Evolutionary conservation across 2,329 filamentous ascomycete species (phyloP).

Genomic region (Boeremia lycopersici): DNA sequence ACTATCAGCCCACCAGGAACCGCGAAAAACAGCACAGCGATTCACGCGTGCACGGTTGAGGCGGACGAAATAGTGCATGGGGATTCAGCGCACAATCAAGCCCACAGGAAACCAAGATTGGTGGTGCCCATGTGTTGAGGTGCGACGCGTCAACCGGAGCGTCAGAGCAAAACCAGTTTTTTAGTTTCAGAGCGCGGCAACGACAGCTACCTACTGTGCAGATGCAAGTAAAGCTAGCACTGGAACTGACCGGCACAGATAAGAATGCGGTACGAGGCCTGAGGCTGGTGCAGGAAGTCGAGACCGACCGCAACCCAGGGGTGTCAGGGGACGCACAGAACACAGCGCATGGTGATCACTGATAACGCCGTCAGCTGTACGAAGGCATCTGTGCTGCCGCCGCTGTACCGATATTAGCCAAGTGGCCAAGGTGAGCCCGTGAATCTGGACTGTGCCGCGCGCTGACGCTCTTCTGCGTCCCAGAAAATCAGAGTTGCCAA

Average conservation of each 20-base stretch:
- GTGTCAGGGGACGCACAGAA: constrained; percentile 1
- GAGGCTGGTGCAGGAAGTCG: constrained; percentile 4
- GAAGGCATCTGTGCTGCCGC: not conserved
- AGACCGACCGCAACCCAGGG: constrained; percentile 1
- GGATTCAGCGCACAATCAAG: not conserved
- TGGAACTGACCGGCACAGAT: constrained; percentile 5
- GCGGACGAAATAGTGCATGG: constrained; percentile 10
- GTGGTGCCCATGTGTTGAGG: constrained; percentile 2
- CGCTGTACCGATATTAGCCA: constrained; percentile 2
- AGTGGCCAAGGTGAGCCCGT: not conserved
- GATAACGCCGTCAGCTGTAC: constrained; percentile 10
- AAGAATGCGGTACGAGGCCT: constrained; percentile 1
- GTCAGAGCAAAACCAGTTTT: constrained; percentile 2
- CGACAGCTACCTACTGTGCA: constrained; percentile 9
- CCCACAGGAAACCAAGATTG: not conserved
- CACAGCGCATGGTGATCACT: constrained; percentile 7
- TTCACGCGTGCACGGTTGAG: not conserved
- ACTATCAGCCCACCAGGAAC: constrained; percentile 16
- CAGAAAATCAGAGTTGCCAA: constrained; percentile 1
- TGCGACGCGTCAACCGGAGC: not conserved
- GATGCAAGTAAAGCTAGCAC: constrained; percentile 12
- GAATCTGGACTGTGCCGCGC: constrained; percentile 15
- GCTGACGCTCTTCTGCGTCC: constrained; percentile 6
- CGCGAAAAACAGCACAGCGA: constrained; percentile 1
- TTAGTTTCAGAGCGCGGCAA: constrained; percentile 4